Conservation (phyloP, 2,329 filamentous ascomycete species). For the Microcera coccophila region DNA sequence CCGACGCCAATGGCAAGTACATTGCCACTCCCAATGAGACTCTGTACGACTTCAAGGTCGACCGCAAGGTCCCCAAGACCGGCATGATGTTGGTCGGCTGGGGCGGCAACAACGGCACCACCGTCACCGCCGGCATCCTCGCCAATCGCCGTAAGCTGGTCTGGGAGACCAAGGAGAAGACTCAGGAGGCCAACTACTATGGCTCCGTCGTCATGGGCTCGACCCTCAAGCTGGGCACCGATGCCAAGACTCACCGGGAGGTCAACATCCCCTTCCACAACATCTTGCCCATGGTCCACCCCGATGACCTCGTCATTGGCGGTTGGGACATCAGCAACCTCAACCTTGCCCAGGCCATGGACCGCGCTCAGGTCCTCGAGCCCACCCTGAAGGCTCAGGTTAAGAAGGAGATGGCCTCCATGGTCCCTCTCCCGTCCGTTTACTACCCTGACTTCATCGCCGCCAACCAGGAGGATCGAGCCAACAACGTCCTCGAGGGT, state of each 20-base stretch:
- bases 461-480: slow-evolving; percentile 94
- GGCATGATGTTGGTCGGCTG: slow-evolving; percentile 97
- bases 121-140: slow-evolving; percentile 93
- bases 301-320: slow-evolving; percentile 89
- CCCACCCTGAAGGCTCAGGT: slow-evolving; percentile 88
- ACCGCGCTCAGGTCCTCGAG: slow-evolving; percentile 90
- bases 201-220: slow-evolving; percentile 96
- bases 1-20: slow-evolving; percentile 68
- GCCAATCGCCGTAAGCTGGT: slow-evolving; percentile 82
- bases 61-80: slow-evolving; percentile 86
- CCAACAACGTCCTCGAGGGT: slow-evolving; percentile 83
- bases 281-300: slow-evolving; percentile 93
- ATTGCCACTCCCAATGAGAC: slow-evolving; percentile 84
- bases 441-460: slow-evolving; percentile 99
- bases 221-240: slow-evolving; percentile 91
- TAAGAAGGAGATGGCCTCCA: slow-evolving; percentile 84
- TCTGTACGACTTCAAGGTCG: slow-evolving; percentile 94
- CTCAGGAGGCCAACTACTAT: slow-evolving; percentile 89
- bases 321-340: slow-evolving; percentile 96
- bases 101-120: slow-evolving; percentile 98
- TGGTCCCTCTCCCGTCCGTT: slow-evolving; percentile 88
- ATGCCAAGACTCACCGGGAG: slow-evolving; percentile 77
- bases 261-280: slow-evolving; percentile 96
- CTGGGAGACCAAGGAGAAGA: slow-evolving; percentile 93
- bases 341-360: slow-evolving; percentile 89